These are phyloP conservation scores for Gaeumannomyces sp. DNA, from an alignment of 2,329 filamentous ascomycete genomes.

Conservation along the genomic window DNA sequence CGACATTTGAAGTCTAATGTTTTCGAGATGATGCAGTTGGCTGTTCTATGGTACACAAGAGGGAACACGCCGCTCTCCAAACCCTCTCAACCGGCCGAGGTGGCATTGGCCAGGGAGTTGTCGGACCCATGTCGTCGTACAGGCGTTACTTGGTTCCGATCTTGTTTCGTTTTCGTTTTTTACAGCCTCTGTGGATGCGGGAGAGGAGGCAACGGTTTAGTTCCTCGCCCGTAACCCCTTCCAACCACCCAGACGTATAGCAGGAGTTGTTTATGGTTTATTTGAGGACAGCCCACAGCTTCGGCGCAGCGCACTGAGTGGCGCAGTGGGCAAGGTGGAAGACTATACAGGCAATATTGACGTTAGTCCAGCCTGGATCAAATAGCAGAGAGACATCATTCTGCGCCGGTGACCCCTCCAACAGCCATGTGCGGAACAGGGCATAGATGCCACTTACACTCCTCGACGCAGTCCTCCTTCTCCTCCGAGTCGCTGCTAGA, in stretches of 20 bases:
- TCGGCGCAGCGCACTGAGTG: slow-evolving; percentile 85
- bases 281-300: slow-evolving; percentile 90
- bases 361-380: slow-evolving; percentile 5
- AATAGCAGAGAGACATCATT: neutral
- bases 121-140: neutral
- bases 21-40: slow-evolving; percentile 9
- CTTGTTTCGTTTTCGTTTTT: neutral
- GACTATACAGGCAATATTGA: slow-evolving; percentile 48
- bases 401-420: neutral
- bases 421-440: neutral
- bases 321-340: slow-evolving; percentile 99
- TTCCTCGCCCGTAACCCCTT: neutral
- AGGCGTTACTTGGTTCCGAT: neutral
- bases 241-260: neutral
- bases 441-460: slow-evolving; percentile 62
- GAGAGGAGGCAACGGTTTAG: neutral
- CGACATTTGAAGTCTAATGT: neutral
- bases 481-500: slow-evolving; percentile 54
- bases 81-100: no score
- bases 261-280: slow-evolving; percentile 45
- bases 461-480: slow-evolving; percentile 96
- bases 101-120: neutral
- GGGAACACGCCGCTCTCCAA: neutral
- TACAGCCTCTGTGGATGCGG: neutral
- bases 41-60: slow-evolving; percentile 10